Conservation (phyloP, 345 rosid species). For the Mangifera indica region DNA sequence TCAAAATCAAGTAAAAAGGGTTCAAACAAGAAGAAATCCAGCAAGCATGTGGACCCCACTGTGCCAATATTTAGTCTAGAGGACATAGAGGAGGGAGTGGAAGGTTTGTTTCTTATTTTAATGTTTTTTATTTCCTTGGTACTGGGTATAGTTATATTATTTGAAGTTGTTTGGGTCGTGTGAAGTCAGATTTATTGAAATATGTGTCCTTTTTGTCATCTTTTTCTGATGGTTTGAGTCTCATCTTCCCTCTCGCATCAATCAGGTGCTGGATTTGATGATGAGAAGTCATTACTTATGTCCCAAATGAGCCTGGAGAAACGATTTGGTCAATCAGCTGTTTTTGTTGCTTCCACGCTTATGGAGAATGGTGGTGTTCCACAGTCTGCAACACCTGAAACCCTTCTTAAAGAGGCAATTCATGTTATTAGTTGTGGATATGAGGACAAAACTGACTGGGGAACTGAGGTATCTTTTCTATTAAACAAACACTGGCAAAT, state of each 20-base stretch:
- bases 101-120: conserved; percentile 49
- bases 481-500: not conserved
- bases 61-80: conserved; percentile 90
- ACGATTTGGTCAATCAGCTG: conserved; percentile 91
- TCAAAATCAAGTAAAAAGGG: conserved; percentile 71
- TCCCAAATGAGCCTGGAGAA: conserved; percentile 94
- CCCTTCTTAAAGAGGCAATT: conserved; percentile 92
- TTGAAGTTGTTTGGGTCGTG: not conserved
- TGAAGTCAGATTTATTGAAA: conserved; percentile 1
- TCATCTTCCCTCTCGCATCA: conserved; percentile 22
- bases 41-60: conserved; percentile 83
- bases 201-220: not conserved
- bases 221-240: not conserved
- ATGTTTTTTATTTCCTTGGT: conserved; percentile 8
- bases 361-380: conserved; percentile 99
- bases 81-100: conserved; percentile 97
- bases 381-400: conserved; percentile 84
- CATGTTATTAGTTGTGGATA: conserved; percentile 97
- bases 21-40: conserved; percentile 79
- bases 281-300: conserved; percentile 88
- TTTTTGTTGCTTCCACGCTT: conserved; percentile 88
- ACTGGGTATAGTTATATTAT: not conserved
- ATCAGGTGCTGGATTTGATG: conserved; percentile 93
- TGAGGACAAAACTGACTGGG: conserved; percentile 95
- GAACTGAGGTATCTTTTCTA: conserved; percentile 58